Conservation (phyloP, 176 grass and related monocot genomes). For the Oryza nivara region DNA sequence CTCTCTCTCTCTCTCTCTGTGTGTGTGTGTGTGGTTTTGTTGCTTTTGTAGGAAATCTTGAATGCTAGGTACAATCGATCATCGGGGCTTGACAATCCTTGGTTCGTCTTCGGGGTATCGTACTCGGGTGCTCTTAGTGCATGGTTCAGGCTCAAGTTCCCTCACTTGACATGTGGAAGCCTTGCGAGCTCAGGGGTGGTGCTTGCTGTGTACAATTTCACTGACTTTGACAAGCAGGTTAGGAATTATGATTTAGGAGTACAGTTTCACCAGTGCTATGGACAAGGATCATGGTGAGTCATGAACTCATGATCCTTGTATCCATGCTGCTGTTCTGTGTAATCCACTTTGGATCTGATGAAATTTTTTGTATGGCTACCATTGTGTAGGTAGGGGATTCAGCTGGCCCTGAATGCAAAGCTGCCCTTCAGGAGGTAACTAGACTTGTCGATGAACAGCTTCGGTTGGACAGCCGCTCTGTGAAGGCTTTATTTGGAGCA, state of each 20-base stretch:
- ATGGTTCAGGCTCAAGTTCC: conserved; percentile 96
- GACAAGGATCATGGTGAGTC: not conserved
- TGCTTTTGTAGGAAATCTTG: conserved; percentile 55
- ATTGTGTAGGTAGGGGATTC: conserved; percentile 75
- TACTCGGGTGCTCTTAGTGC: conserved; percentile 94
- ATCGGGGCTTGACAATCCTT: conserved; percentile 58
- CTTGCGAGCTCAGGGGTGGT: conserved; percentile 96
- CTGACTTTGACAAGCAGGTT: conserved; percentile 95
- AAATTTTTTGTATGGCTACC: not conserved
- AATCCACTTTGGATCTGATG: conserved; percentile 1
- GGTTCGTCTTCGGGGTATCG: conserved; percentile 92
- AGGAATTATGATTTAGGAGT: not conserved
- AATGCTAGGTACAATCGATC: conserved; percentile 70
- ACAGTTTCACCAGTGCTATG: not conserved
- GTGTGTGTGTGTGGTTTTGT: not conserved
- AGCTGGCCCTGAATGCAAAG: conserved; percentile 89
- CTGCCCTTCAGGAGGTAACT: conserved; percentile 85
- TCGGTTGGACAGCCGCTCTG: conserved; percentile 42
- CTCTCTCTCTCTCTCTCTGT: too few relatives aligned
- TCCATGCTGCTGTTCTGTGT: conserved; percentile 14
- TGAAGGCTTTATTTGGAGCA: conserved; percentile 80
- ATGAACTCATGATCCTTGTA: not conserved
- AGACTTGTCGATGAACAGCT: conserved; percentile 65
- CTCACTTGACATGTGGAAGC: conserved; percentile 93
- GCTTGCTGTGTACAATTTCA: conserved; percentile 83